Percentiles rank a stretch among this genome's conserved stretches.
Evolutionary conservation across 1,139 yeast species (phyloP).

Genomic region (Debaryomycetaceae sp.): DNA sequence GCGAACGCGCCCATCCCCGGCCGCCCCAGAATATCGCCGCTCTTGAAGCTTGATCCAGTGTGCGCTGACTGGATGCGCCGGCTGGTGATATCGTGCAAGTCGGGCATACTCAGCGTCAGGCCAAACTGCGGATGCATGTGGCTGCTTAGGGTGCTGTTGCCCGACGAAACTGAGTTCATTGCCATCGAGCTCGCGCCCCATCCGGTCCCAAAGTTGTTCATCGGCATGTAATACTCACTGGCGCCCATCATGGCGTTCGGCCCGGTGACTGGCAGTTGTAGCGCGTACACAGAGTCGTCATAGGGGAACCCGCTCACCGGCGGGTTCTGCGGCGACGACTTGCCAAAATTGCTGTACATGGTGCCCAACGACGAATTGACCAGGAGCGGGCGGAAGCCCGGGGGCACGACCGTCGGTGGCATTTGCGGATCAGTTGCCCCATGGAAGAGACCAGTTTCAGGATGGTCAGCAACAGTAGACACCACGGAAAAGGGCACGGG

Average conservation of each 20-base stretch:
- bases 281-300: conserved; percentile 12
- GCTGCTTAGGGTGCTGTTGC: not conserved
- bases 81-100: not conserved
- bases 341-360: not conserved
- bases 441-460: not conserved
- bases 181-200: conserved; percentile 9
- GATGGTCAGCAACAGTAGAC: no score
- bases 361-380: not conserved
- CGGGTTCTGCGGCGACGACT: not conserved
- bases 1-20: no score
- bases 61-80: conserved; percentile 7
- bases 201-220: conserved; percentile 8
- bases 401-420: not conserved
- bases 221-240: conserved; percentile 5
- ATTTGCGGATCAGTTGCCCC: not conserved
- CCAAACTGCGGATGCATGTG: not conserved
- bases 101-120: not conserved
- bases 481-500: no score
- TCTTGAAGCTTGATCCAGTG: no score
- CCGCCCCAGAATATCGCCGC: no score
- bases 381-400: not conserved
- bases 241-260: conserved; percentile 3
- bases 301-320: conserved; percentile 11
- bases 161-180: conserved; percentile 5
- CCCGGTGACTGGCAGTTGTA: conserved; percentile 5